A percentile compares a stretch with the other conserved stretches of the same genome.
phyloP scores from a whole-genome alignment of 345 rosid species.

The Eucalyptus marginata region DNA sequence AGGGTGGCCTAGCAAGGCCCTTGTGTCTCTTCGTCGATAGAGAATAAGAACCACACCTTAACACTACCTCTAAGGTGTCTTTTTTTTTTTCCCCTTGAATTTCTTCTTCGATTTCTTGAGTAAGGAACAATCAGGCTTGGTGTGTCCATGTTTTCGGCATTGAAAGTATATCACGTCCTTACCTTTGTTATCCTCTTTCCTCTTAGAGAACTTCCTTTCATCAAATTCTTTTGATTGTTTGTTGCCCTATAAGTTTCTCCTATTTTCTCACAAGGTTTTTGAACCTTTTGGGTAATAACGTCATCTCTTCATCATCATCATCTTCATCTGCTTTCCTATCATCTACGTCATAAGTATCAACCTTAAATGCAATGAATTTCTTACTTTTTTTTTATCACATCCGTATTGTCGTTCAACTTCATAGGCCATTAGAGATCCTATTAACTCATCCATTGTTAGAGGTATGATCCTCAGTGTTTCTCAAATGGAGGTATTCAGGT shows the following conservation, averaged over 20 bases:
- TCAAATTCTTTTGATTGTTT: too few species aligned
- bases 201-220: too few species aligned
- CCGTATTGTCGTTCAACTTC: too few species aligned
- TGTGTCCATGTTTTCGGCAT: neutral
- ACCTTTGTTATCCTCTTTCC: neutral
- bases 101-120: neutral
- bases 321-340: neutral
- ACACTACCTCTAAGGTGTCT: neutral
- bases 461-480: neutral
- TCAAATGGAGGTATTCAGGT: neutral
- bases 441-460: neutral
- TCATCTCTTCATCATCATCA: neutral
- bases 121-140: neutral
- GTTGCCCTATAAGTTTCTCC: too few species aligned
- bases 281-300: too few species aligned
- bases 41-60: too few species aligned
- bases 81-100: neutral
- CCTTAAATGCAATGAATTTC: neutral
- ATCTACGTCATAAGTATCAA: neutral
- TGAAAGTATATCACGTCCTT: neutral
- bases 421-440: neutral
- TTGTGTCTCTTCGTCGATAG: too few species aligned
- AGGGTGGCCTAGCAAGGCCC: accelerated
- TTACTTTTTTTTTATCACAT: too few species aligned
- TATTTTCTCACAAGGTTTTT: too few species aligned